A percentile compares a stretch with the other conserved stretches of the same genome.
phyloP scores from a whole-genome alignment of 805 yeast species.

The Yarrowia divulgata region DNA sequence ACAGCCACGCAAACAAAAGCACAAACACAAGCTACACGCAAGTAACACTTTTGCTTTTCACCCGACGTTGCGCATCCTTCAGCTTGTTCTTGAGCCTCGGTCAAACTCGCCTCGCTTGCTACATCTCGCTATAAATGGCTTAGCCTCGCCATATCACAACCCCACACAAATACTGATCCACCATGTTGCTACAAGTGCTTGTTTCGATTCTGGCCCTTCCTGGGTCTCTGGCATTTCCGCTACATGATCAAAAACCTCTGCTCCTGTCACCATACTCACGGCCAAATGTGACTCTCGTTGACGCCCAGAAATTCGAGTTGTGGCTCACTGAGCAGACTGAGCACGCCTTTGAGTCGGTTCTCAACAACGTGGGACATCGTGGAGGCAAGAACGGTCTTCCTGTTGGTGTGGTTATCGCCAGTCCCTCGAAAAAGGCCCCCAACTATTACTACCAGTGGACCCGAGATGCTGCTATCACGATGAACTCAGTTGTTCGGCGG shows the following conservation, averaged over 20 bases:
- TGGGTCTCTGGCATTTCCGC: neutral
- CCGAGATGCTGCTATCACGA: conserved; percentile 85
- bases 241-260: conserved; percentile 2
- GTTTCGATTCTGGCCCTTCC: neutral
- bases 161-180: neutral
- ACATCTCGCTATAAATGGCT: neutral
- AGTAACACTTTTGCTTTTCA: neutral
- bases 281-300: conserved; percentile 26
- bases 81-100: too few relatives aligned
- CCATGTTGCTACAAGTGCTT: conserved; percentile 11
- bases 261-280: neutral
- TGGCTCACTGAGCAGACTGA: conserved; percentile 18
- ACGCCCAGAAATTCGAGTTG: conserved; percentile 18
- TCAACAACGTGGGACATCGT: conserved; percentile 11
- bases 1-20: neutral
- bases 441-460: conserved; percentile 91
- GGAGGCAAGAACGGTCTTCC: conserved; percentile 9
- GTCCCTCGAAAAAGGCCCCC: conserved; percentile 75
- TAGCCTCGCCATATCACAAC: neutral
- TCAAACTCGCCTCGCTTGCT: too few relatives aligned
- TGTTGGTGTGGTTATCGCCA: conserved; percentile 55
- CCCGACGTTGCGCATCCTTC: neutral
- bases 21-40: too few relatives aligned
- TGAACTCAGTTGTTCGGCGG: conserved; percentile 61
- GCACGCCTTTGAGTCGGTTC: conserved; percentile 24